Evolutionary conservation across 2,329 filamentous ascomycete species (phyloP).

Genomic region (Aureobasidium lini): DNA sequence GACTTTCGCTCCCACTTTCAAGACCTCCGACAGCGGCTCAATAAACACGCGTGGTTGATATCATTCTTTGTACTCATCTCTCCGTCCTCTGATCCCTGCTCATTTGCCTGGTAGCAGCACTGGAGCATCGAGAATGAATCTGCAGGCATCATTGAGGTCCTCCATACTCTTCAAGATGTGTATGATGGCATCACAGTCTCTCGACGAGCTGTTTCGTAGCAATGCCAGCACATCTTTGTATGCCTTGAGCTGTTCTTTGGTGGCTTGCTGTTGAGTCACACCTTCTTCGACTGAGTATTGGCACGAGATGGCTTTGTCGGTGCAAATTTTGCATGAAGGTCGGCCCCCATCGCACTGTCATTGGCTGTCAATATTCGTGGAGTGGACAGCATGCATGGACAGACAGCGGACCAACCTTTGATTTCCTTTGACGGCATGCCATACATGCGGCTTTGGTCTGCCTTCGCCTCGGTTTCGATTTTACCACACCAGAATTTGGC

Average conservation of each 20-base stretch:
- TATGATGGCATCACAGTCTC: not conserved
- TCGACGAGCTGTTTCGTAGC: not conserved
- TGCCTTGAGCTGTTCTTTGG: not conserved
- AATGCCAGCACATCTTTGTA: not conserved
- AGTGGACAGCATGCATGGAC: not conserved
- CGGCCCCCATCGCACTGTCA: not conserved
- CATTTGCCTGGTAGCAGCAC: not conserved
- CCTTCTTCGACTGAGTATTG: not conserved
- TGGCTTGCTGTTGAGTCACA: slow-evolving; percentile 1
- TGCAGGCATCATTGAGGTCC: not conserved
- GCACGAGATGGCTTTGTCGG: not conserved
- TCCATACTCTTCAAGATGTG: not conserved
- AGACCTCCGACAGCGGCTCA: too few species aligned
- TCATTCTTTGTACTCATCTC: too few species aligned
- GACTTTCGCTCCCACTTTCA: too few species aligned
- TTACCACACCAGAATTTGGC: not conserved
- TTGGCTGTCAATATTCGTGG: not conserved
- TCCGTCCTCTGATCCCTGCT: not conserved
- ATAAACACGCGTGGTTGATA: too few species aligned
- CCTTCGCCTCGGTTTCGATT: not conserved
- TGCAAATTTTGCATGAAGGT: not conserved
- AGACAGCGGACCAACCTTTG: not conserved
- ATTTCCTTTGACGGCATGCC: not conserved
- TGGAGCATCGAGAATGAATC: not conserved
- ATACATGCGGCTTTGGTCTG: slow-evolving; percentile 6